phyloP scores from a whole-genome alignment of 352 stramenopile genomes.

The Thalassiosira hispida region DNA sequence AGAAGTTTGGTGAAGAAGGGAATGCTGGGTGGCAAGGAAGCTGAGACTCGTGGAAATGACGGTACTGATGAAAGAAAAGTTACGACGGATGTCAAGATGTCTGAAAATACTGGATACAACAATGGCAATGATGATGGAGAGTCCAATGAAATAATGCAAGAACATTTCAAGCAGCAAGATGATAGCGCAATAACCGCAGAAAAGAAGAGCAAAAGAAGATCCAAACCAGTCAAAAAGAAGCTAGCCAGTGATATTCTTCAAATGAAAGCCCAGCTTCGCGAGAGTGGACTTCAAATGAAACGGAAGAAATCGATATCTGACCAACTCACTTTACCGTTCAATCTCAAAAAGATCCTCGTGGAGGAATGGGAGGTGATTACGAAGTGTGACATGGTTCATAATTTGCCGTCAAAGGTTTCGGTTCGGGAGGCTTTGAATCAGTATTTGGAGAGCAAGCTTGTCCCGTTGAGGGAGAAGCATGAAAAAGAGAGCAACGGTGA shows the following conservation, averaged over 20 bases:
- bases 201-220: background rate
- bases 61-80: constrained; percentile 5
- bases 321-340: constrained; percentile 70
- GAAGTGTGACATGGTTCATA: constrained; percentile 67
- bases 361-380: constrained; percentile 76
- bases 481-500: constrained; percentile 27
- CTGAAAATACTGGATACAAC: constrained; percentile 4
- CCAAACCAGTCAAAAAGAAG: constrained; percentile 11
- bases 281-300: constrained; percentile 43
- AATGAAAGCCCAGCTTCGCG: constrained; percentile 38
- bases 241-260: constrained; percentile 18
- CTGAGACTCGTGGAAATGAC: background rate
- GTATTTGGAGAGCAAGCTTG: constrained; percentile 67
- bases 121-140: constrained; percentile 1
- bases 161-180: no score
- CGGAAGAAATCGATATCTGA: constrained; percentile 27
- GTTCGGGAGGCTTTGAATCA: constrained; percentile 58
- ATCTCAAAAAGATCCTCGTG: constrained; percentile 72
- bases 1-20: constrained; percentile 18
- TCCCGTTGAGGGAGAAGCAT: constrained; percentile 16
- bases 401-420: constrained; percentile 55
- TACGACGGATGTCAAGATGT: background rate
- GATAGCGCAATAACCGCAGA: background rate
- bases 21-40: background rate
- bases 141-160: constrained; percentile 13